A percentile compares a stretch with the other conserved stretches of the same genome.
phyloP scores from a whole-genome alignment of 768 basidiomycete species.

The Tulasnella sp. region DNA sequence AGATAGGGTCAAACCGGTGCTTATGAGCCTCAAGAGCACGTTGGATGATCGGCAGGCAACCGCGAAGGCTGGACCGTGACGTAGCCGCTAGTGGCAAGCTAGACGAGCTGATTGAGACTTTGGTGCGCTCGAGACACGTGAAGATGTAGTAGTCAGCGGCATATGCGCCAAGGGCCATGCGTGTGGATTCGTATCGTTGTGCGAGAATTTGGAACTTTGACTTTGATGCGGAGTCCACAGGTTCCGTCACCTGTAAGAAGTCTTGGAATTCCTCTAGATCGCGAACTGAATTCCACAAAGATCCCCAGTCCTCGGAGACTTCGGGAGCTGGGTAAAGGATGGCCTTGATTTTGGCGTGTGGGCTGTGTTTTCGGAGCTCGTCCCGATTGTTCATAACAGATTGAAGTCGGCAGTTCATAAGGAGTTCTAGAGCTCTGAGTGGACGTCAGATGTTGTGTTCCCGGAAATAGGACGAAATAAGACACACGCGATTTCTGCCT shows the following conservation, averaged over 20 bases:
- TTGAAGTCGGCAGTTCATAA: conserved; percentile 62
- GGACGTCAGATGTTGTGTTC: neutral
- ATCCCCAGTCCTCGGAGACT: neutral
- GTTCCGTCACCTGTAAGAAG: no score
- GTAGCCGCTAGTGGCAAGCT: neutral
- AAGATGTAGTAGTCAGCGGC: conserved; percentile 55
- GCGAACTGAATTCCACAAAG: neutral
- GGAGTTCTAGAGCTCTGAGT: conserved; percentile 51
- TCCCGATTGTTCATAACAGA: conserved; percentile 59
- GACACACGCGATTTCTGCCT: conserved; percentile 40
- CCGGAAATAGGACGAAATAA: neutral
- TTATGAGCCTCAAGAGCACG: conserved; percentile 5
- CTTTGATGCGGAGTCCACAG: no score
- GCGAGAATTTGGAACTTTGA: no score
- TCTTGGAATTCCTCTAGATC: neutral
- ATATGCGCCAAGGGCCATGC: conserved; percentile 51
- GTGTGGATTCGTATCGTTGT: conserved; percentile 39
- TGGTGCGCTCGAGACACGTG: conserved; percentile 13
- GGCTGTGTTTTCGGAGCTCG: conserved; percentile 45
- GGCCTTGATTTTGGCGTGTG: neutral
- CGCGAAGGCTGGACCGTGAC: neutral
- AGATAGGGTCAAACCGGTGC: neutral
- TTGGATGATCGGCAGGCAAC: neutral
- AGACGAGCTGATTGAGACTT: neutral
- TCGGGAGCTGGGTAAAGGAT: neutral